A percentile compares a stretch with the other conserved stretches of the same genome.
Conservation (phyloP, 805 yeast species). For the Candida boleticola region DNA sequence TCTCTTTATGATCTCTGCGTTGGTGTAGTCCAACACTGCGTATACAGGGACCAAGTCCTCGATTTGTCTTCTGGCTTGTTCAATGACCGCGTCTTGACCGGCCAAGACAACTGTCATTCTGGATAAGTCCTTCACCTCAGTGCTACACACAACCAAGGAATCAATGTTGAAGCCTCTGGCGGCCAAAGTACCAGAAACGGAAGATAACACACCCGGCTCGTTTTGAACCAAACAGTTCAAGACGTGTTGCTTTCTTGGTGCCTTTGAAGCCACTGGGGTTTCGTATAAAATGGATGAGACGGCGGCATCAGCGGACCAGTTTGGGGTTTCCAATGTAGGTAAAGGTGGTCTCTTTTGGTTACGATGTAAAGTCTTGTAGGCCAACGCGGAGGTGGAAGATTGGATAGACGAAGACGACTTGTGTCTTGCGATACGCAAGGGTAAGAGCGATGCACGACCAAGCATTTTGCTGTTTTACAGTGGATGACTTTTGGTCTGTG, state of each 20-base stretch:
- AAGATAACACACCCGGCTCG: slow-evolving; percentile 96
- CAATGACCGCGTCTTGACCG: slow-evolving; percentile 95
- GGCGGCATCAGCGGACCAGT: slow-evolving; percentile 95
- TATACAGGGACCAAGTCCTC: slow-evolving; percentile 98
- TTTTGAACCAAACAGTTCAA: slow-evolving; percentile 96
- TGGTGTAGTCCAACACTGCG: slow-evolving; percentile 93
- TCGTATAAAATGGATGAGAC: slow-evolving; percentile 94
- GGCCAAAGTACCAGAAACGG: slow-evolving; percentile 92
- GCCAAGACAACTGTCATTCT: slow-evolving; percentile 94
- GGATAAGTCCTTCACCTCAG: slow-evolving; percentile 92
- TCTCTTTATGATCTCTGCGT: slow-evolving; percentile 85
- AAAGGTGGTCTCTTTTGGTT: slow-evolving; percentile 84
- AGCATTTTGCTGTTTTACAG: neutral
- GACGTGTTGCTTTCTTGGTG: slow-evolving; percentile 79
- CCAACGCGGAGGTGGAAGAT: slow-evolving; percentile 83
- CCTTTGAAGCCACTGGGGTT: slow-evolving; percentile 64
- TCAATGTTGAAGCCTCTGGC: slow-evolving; percentile 99
- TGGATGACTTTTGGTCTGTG: neutral
- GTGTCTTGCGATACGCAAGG: slow-evolving; percentile 12
- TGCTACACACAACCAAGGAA: slow-evolving; percentile 92
- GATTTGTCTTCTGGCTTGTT: slow-evolving; percentile 96
- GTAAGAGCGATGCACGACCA: neutral
- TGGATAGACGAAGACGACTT: slow-evolving; percentile 37
- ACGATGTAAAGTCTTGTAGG: slow-evolving; percentile 88
- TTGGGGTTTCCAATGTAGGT: slow-evolving; percentile 90